These are phyloP conservation scores for Ogataea neopini DNA, from an alignment of 805 yeast genomes.

Conservation along the genomic window DNA sequence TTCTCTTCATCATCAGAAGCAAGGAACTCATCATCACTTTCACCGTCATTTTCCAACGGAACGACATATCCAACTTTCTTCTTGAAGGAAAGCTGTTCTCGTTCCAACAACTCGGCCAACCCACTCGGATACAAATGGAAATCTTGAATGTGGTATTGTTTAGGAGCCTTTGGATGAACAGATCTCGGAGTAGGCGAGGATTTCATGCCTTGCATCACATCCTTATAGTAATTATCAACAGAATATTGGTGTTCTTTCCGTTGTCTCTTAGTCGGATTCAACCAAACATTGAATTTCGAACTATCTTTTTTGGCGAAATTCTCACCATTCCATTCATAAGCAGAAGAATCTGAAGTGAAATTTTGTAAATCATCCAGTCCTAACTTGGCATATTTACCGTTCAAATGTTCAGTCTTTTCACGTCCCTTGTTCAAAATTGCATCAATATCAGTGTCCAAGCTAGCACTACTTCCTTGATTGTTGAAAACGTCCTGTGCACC, in stretches of 20 bases:
- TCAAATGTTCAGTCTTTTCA: constrained; percentile 74
- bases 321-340: constrained; percentile 96
- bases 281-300: constrained; percentile 55
- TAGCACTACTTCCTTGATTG: constrained; percentile 27
- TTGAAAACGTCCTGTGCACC: constrained; percentile 92
- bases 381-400: constrained; percentile 77
- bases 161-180: constrained; percentile 57
- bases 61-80: constrained; percentile 60
- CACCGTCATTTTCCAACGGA: constrained; percentile 58
- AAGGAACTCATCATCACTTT: constrained; percentile 50
- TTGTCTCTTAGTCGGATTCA: constrained; percentile 74
- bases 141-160: constrained; percentile 62
- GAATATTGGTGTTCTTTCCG: constrained; percentile 78
- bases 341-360: constrained; percentile 78
- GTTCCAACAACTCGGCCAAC: constrained; percentile 52
- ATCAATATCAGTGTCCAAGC: constrained; percentile 74
- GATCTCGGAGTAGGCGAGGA: constrained; percentile 42
- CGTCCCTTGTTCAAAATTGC: constrained; percentile 79
- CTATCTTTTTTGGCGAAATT: constrained; percentile 64
- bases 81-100: constrained; percentile 66
- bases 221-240: constrained; percentile 74
- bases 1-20: constrained; percentile 36
- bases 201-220: constrained; percentile 50
- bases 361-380: constrained; percentile 94
- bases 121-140: constrained; percentile 70